Evolutionary conservation across 306 rosid species (phyloP).

Genomic region (Rubus parviflorus): DNA sequence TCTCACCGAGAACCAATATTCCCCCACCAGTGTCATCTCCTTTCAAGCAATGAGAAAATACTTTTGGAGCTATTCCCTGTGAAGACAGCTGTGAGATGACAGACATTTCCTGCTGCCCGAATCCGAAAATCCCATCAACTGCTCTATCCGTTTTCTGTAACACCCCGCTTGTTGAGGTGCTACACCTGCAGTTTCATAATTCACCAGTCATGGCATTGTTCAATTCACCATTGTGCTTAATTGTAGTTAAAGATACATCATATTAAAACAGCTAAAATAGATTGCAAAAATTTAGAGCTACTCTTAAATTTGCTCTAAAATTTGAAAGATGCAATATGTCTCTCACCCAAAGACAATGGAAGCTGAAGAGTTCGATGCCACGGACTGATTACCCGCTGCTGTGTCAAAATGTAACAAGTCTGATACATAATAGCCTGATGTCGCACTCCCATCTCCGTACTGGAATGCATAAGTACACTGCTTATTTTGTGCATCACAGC

Average conservation of each 20-base stretch:
- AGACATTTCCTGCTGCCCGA: conserved; percentile 68
- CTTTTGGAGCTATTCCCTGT: conserved; percentile 65
- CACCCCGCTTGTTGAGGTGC: conserved; percentile 59
- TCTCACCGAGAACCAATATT: conserved; percentile 72
- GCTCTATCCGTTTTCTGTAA: conserved; percentile 69
- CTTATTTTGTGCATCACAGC: conserved; percentile 58
- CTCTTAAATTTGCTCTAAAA: background rate
- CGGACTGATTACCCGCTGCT: conserved; percentile 39
- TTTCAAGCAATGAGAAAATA: conserved; percentile 69
- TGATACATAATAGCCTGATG: conserved; percentile 69
- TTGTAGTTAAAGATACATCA: background rate
- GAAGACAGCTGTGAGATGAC: conserved; percentile 72
- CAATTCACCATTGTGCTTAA: background rate
- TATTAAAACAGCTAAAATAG: background rate
- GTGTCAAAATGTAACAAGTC: conserved; percentile 62
- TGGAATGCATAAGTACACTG: conserved; percentile 65
- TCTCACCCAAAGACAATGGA: conserved; percentile 76
- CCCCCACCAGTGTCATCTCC: conserved; percentile 78
- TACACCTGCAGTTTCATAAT: conserved; percentile 54
- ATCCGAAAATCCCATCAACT: conserved; percentile 76
- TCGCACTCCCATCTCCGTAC: conserved; percentile 86
- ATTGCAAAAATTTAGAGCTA: background rate
- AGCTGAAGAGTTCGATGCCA: conserved; percentile 63
- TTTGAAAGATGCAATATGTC: conserved; percentile 5
- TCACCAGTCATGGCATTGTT: conserved; percentile 12